Base-by-base conservation (phyloP, 2,329 filamentous ascomycete genomes). In the Aspergillus uvarum region DNA sequence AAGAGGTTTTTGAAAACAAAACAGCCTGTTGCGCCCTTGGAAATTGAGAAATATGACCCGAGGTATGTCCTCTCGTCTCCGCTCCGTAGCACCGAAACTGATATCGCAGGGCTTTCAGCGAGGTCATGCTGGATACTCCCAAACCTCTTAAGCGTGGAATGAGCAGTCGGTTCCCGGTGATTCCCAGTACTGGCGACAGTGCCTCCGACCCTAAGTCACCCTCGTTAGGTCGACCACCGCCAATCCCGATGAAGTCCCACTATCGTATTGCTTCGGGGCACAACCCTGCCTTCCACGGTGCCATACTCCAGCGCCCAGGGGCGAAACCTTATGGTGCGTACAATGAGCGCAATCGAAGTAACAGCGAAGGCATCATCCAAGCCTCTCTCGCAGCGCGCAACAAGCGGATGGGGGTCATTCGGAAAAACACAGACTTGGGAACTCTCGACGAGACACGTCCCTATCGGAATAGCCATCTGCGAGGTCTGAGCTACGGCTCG, bases 201-300 rank as follows among this genome's bases (percentile, higher is more conserved):
- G 88, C 89, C 16, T 83, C 86, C 52, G 91, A 95, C 22, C 79
- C 86, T 48, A 86, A 87, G 64, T 94, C 90, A 4, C 90, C 90
- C 14, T 87, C 83, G 42, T 76, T 85, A 11, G 79, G 82, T 21
- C 85, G 89, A 35, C 83, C 89, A 29, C 91, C 93, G 2, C 90
- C 90, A 0, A 90, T 96, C 61, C 92, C 92, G 0, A 85, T 85
- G 4, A 85, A 89, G 61, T 95, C 92, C 3, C 92, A 96, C 73
- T 91, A 91, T 66, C 87, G 93, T 31, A 77, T 80, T 58, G 73
- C 77, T 3, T 81, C 79, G 3, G 77, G 77, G 24, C 78, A 80
- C 57, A 69, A 70, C 26, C 63, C 68, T 12, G 66, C 64, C 22
- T 72, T 73, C 42, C 72, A 77, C 38, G 71, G 70, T 60, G 70